Conservation (phyloP, 192 early-diverging fungal species). For the Podila verticillata region DNA sequence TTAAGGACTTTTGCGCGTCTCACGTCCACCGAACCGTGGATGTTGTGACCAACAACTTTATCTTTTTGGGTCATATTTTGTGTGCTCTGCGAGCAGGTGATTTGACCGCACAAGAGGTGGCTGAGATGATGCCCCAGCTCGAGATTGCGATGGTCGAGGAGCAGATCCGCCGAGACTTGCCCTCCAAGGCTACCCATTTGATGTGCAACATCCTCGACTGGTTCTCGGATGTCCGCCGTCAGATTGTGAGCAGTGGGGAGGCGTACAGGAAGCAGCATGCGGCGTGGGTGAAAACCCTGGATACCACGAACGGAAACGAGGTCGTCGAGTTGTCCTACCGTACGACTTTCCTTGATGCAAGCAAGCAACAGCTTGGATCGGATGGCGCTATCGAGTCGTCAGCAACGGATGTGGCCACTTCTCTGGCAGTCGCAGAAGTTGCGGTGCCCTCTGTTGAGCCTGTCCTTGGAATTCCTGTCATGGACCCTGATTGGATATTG, state of each 20-base stretch:
- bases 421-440: background rate
- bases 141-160: constrained; percentile 48
- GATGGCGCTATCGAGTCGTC: background rate
- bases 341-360: constrained; percentile 5
- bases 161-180: constrained; percentile 50
- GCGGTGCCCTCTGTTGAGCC: background rate
- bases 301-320: background rate
- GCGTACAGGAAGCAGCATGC: constrained; percentile 29
- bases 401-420: background rate
- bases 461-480: constrained; percentile 16
- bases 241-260: constrained; percentile 19
- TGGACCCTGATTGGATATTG: constrained; percentile 26
- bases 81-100: constrained; percentile 51
- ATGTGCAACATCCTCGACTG: constrained; percentile 33
- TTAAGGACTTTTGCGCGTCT: constrained; percentile 32
- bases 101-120: constrained; percentile 23
- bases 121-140: constrained; percentile 16
- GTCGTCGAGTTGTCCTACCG: constrained; percentile 7
- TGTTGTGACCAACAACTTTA: constrained; percentile 48
- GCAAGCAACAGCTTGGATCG: background rate
- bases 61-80: constrained; percentile 54
- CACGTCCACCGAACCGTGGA: constrained; percentile 53
- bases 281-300: constrained; percentile 23
- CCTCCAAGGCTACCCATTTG: constrained; percentile 17
- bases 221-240: constrained; percentile 31